A percentile compares a stretch with the other conserved stretches of the same genome.
Evolutionary conservation across 2,329 filamentous ascomycete species (phyloP).

Genomic region (Trichophyton mentagrophytes): DNA sequence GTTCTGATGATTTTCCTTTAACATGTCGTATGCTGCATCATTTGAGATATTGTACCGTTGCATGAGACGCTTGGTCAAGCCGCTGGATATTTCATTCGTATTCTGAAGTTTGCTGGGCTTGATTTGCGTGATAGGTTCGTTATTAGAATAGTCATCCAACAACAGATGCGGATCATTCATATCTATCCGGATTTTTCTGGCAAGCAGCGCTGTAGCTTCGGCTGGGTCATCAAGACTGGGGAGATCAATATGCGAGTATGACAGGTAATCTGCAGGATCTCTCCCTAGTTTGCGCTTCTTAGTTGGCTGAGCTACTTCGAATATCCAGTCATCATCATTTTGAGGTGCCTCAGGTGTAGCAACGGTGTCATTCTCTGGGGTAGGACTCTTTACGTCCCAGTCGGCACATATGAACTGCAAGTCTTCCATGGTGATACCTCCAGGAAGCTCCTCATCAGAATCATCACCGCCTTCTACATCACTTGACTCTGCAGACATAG

Average conservation of each 20-base stretch:
- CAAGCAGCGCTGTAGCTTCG: constrained; percentile 55
- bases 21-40: constrained; percentile 84
- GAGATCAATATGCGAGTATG: constrained; percentile 47
- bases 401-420: constrained; percentile 76
- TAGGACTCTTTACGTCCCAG: constrained; percentile 56
- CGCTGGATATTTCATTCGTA: constrained; percentile 52
- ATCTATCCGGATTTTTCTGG: constrained; percentile 70
- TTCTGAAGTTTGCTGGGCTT: constrained; percentile 26
- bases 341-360: constrained; percentile 33
- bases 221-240: constrained; percentile 74
- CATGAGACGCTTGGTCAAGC: constrained; percentile 58
- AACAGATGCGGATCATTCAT: constrained; percentile 79
- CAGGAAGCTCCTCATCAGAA: constrained; percentile 51
- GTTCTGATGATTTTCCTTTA: constrained; percentile 94
- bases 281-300: constrained; percentile 54
- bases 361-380: constrained; percentile 27
- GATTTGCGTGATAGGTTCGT: constrained; percentile 45
- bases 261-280: constrained; percentile 34
- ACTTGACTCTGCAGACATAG: constrained; percentile 38
- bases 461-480: constrained; percentile 39
- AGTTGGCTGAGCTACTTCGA: constrained; percentile 37
- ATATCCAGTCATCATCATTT: constrained; percentile 44
- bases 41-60: constrained; percentile 92
- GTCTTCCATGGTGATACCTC: constrained; percentile 64
- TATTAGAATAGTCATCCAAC: constrained; percentile 60